A percentile compares a stretch with the other conserved stretches of the same genome.
phyloP scores from a whole-genome alignment of 2,329 filamentous ascomycete genomes.

The Calonectria pseudoturangicola region DNA sequence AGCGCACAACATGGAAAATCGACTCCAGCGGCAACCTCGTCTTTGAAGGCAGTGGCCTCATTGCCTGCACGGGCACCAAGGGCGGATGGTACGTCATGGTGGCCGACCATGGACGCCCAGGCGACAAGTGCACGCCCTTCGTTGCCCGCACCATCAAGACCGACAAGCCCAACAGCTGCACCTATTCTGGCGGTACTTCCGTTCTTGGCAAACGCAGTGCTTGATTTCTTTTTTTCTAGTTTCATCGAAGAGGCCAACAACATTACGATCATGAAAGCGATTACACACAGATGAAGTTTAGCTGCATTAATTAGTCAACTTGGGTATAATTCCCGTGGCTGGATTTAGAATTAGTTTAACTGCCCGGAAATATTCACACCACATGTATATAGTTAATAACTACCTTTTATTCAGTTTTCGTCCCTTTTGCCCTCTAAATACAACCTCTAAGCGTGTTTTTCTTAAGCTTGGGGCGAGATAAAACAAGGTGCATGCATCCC shows the following conservation, averaged over 20 bases:
- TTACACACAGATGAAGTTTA: neutral
- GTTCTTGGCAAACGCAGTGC: neutral
- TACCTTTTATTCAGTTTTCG: neutral
- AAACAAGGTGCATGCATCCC: neutral
- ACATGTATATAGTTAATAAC: neutral
- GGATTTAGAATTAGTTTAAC: neutral
- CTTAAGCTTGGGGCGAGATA: neutral
- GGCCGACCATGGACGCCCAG: constrained; percentile 59
- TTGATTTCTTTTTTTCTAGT: neutral
- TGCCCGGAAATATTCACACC: neutral
- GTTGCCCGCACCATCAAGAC: constrained; percentile 54
- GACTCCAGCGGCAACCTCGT: constrained; percentile 65
- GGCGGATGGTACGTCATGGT: constrained; percentile 63
- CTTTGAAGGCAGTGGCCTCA: constrained; percentile 66
- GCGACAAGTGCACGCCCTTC: constrained; percentile 62
- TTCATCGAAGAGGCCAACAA: neutral
- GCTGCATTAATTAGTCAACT: neutral
- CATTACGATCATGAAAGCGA: neutral
- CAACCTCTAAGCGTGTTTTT: neutral
- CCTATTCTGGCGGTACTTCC: constrained; percentile 54
- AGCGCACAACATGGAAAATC: constrained; percentile 69
- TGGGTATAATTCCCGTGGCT: neutral
- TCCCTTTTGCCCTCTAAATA: neutral
- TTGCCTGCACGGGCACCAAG: constrained; percentile 71
- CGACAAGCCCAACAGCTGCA: constrained; percentile 60